These are phyloP conservation scores for Dictyostelium brefeldianum DNA, from an alignment of 78 protist genomes.

Conservation along the genomic window DNA sequence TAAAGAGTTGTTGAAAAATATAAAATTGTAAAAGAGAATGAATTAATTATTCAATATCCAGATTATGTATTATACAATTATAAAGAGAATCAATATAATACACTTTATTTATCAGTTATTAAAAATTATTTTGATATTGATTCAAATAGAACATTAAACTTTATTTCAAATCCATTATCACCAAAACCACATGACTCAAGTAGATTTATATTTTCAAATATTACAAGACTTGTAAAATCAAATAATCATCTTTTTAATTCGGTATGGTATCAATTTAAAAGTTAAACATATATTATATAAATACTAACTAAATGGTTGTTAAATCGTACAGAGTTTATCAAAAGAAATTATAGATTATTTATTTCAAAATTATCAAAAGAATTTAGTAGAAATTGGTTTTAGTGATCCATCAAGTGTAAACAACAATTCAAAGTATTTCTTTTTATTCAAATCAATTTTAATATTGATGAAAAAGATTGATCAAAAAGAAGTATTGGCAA, in stretches of 20 bases:
- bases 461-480: conserved; percentile 1
- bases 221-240: not conserved
- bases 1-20: not conserved
- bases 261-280: too few species aligned
- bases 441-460: not conserved
- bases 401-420: not conserved
- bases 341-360: not conserved
- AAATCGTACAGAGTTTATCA: not conserved
- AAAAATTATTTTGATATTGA: not conserved
- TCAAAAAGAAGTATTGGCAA: not conserved
- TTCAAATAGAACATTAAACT: not conserved
- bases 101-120: not conserved
- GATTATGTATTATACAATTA: not conserved
- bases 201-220: conserved; percentile 1
- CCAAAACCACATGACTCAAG: not conserved
- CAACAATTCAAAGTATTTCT: not conserved
- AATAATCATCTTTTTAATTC: not conserved
- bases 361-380: not conserved
- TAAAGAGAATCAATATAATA: not conserved
- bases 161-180: not conserved
- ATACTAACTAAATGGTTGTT: too few species aligned
- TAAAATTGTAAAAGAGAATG: not conserved
- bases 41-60: not conserved
- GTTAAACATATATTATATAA: too few species aligned
- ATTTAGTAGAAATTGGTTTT: not conserved